Base-by-base conservation (phyloP, 371 early-diverging fungal species). In the Parasitella parasitica region DNA sequence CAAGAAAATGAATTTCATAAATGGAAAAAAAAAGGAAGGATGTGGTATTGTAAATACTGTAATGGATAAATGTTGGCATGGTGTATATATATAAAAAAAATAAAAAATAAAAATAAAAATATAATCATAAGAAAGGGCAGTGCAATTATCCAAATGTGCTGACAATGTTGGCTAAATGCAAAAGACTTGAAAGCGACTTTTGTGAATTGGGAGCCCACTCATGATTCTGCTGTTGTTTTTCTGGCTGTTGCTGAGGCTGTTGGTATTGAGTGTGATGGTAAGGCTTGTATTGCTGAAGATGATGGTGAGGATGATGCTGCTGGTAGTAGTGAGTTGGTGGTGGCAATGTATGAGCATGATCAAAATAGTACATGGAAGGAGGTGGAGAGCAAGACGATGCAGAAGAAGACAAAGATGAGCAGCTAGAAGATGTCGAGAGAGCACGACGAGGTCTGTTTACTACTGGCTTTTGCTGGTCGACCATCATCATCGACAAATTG, bases 141-240 rank as follows among this genome's bases (percentile, higher is more conserved):
- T 13, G 4, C n/a, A 20, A 57, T 73, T 66, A 77, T 48, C 77
- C 77, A 63, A 77, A 71, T 27, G 71, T 71, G 32, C 71, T 73
- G 57, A 77, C 74, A 62, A 76, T 67, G 20, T 69, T 66, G 20
- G 76, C 75, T 38, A 73, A 64, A 36, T 73, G 63, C 50, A 73
- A 63, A 43, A 71, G 63, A 32, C 57, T 67, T 7, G 75, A 69
- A 9, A 39, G 37, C 0, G 58, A 34, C 11, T 68, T 63, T 56
- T 63, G 60, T 35, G 59, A 46, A 27, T 43, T 54, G 27, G 56
- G 53, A n/a, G 39, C 13, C 28, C 54, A 36, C 35, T 43, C 52
- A 1, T 51, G 30, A 3, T 39, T 12, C 34, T 39, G 53, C 1
- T 39, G 57, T 49, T 56, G 54, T 13, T 16, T 60, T 34, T 34